Evolutionary conservation across 139 green algal species (phyloP).

Genomic region (Chlorella sp.): DNA sequence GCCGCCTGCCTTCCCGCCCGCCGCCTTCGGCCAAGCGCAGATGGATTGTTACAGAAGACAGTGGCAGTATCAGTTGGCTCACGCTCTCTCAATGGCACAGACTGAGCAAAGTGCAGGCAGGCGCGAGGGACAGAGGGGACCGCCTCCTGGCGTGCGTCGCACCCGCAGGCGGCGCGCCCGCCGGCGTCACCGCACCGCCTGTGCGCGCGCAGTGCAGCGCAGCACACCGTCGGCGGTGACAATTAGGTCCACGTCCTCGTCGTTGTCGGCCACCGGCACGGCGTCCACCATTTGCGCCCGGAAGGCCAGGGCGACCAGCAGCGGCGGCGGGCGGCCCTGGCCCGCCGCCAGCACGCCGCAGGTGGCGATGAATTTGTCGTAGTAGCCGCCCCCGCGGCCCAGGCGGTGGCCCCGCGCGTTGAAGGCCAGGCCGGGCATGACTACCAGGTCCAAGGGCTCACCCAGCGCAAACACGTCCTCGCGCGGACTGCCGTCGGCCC

Average conservation of each 20-base stretch:
- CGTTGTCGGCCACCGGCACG: slow-evolving; percentile 40
- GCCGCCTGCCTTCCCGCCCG: too few species aligned
- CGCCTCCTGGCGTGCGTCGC: too few species aligned
- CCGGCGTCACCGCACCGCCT: too few species aligned
- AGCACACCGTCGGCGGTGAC: slow-evolving; percentile 36
- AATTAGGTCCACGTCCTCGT: slow-evolving; percentile 49
- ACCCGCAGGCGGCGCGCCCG: too few species aligned
- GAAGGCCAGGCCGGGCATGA: slow-evolving; percentile 85
- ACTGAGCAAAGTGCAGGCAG: too few species aligned
- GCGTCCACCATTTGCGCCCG: slow-evolving; percentile 44
- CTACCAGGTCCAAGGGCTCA: slow-evolving; percentile 63
- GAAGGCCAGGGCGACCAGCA: slow-evolving; percentile 59
- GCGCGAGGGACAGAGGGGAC: too few species aligned
- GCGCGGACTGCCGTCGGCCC: slow-evolving; percentile 49
- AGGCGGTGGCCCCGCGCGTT: slow-evolving; percentile 58
- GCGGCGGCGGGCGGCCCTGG: slow-evolving; percentile 28
- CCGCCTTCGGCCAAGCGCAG: too few species aligned
- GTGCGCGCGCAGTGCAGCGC: too few species aligned
- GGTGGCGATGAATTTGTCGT: slow-evolving; percentile 60
- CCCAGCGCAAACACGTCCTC: slow-evolving; percentile 40
- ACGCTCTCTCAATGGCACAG: too few species aligned
- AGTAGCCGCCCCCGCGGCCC: slow-evolving; percentile 77
- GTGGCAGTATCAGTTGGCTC: too few species aligned
- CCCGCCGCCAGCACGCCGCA: slow-evolving; percentile 2
- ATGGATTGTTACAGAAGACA: too few species aligned